Evolutionary conservation across 2,329 filamentous ascomycete genomes (phyloP).

Genomic region (Aspergillus terreus): DNA sequence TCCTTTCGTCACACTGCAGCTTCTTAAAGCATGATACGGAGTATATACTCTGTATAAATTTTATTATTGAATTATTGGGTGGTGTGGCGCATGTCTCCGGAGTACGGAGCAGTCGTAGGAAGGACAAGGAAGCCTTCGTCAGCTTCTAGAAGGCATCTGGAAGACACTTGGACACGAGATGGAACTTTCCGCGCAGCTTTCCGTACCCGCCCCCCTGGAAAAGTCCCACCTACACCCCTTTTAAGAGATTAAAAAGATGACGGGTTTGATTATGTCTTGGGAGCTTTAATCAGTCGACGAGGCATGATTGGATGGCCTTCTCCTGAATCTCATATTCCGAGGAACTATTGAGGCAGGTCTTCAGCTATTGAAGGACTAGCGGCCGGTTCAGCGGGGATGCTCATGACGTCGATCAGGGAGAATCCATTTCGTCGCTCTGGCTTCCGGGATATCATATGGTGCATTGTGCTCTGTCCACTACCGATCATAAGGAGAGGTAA

Average conservation of each 20-base stretch:
- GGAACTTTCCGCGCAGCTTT: slow-evolving; percentile 23
- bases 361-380: slow-evolving; percentile 18
- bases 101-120: background rate
- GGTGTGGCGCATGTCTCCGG: background rate
- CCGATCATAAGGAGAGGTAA: background rate
- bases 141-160: slow-evolving; percentile 36
- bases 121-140: background rate
- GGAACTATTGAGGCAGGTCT: slow-evolving; percentile 14
- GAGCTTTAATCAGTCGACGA: background rate
- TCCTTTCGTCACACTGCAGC: no score
- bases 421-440: slow-evolving; percentile 1
- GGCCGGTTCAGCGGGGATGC: slow-evolving; percentile 6
- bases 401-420: slow-evolving; percentile 17
- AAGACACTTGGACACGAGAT: slow-evolving; percentile 19
- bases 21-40: no score
- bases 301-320: slow-evolving; percentile 1
- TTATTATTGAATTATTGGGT: background rate
- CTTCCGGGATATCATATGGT: background rate
- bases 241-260: background rate
- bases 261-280: background rate
- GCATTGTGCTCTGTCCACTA: background rate
- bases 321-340: background rate
- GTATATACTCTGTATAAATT: no score
- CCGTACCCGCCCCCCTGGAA: slow-evolving; percentile 5
- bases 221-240: background rate